Percentiles rank a stretch among this genome's conserved stretches.
phyloP scores from a whole-genome alignment of 2,329 filamentous ascomycete genomes.

The Aspergillus persii region DNA sequence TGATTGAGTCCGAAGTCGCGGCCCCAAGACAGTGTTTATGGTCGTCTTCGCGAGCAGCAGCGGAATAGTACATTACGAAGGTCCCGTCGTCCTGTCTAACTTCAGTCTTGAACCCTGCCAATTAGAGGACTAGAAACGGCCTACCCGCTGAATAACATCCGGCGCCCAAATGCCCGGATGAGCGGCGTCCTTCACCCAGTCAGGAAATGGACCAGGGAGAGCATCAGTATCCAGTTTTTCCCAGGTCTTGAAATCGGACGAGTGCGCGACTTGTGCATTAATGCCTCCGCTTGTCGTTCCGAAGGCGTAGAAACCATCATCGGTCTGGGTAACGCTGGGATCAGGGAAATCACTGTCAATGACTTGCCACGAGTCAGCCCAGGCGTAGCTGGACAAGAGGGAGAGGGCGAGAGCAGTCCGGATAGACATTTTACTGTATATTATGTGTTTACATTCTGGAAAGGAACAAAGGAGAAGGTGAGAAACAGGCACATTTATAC shows the following conservation, averaged over 20 bases:
- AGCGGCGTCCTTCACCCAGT: constrained; percentile 48
- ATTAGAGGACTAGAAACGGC: too few relatives aligned
- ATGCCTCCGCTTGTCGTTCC: constrained; percentile 49
- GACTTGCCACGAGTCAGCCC: constrained; percentile 18
- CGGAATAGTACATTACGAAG: constrained; percentile 60
- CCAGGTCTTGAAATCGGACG: constrained; percentile 46
- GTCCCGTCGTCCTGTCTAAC: constrained; percentile 34
- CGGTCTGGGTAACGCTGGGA: constrained; percentile 50
- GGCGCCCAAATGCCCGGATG: constrained; percentile 56
- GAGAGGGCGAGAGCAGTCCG: background rate
- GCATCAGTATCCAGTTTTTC: constrained; percentile 51
- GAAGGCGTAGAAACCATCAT: constrained; percentile 56
- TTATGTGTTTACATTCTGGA: background rate
- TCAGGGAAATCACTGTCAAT: constrained; percentile 54
- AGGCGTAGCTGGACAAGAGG: background rate
- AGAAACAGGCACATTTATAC: background rate
- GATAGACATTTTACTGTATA: background rate
- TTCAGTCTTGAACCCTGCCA: background rate
- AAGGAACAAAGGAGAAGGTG: background rate
- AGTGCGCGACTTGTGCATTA: constrained; percentile 54
- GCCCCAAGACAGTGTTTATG: constrained; percentile 56
- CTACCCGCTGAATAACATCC: constrained; percentile 50
- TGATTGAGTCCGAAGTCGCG: constrained; percentile 46
- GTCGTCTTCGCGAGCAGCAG: constrained; percentile 27
- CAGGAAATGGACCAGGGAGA: constrained; percentile 45